phyloP scores from a whole-genome alignment of 192 early-diverging fungal species.

The Entophlyctis luteolus region DNA sequence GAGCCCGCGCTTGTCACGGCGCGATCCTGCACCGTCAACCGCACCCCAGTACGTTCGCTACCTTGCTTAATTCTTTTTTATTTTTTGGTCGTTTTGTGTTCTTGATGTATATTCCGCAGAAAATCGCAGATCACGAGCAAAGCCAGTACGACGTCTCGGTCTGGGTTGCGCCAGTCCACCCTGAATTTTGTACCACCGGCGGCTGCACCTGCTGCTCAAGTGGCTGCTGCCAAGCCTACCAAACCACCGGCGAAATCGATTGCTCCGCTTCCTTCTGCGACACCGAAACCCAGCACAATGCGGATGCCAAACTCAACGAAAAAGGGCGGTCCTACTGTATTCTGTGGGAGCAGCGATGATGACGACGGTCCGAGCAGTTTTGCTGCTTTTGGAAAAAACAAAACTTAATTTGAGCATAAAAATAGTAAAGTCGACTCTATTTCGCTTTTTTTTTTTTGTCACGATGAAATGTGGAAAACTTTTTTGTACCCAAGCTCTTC shows the following conservation, averaged over 20 bases:
- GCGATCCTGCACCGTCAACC: background rate
- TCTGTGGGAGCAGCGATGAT: conserved; percentile 2
- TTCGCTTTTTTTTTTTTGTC: too few species aligned
- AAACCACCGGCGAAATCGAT: background rate
- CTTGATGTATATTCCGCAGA: background rate
- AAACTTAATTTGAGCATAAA: too few species aligned
- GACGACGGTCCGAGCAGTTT: background rate
- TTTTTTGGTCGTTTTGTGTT: too few species aligned
- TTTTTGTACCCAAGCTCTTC: conserved; percentile 10
- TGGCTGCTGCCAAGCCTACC: background rate
- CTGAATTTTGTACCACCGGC: conserved; percentile 5
- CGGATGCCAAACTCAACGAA: background rate
- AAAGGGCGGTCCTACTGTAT: background rate
- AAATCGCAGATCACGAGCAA: too few species aligned
- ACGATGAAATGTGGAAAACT: too few species aligned
- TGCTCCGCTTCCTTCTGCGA: background rate
- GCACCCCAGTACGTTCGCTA: background rate
- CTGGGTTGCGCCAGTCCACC: background rate
- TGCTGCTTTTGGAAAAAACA: conserved; percentile 6
- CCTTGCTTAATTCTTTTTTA: too few species aligned
- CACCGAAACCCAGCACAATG: background rate
- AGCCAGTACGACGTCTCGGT: background rate
- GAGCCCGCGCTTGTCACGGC: background rate
- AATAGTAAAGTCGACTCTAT: too few species aligned
- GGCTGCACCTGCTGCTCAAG: background rate